These are phyloP conservation scores for Aspergillus novoparasiticus DNA, from an alignment of 2,329 filamentous ascomycete species.

Conservation along the genomic window DNA sequence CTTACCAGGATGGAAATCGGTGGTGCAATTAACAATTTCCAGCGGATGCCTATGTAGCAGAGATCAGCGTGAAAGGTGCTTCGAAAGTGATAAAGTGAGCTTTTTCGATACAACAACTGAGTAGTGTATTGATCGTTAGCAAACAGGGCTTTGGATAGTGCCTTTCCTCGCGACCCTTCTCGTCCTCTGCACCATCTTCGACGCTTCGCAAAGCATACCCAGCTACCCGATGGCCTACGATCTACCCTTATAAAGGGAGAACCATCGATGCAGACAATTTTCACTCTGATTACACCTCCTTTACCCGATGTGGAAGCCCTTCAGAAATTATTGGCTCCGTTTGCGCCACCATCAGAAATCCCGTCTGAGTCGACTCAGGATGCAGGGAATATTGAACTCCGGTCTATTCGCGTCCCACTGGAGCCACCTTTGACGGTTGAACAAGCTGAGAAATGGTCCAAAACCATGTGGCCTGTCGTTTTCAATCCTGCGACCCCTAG, in stretches of 20 bases:
- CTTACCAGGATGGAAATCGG: background rate
- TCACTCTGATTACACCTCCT: slow-evolving; percentile 45
- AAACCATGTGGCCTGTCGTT: slow-evolving; percentile 45
- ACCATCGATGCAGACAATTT: slow-evolving; percentile 37
- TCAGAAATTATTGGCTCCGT: slow-evolving; percentile 40
- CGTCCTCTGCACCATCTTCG: slow-evolving; percentile 41
- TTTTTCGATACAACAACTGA: background rate
- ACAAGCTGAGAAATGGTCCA: slow-evolving; percentile 48
- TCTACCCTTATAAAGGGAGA: slow-evolving; percentile 22
- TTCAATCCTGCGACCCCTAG: slow-evolving; percentile 50
- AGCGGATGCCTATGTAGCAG: slow-evolving; percentile 48
- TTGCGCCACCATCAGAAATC: slow-evolving; percentile 27
- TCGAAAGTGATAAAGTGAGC: slow-evolving; percentile 48
- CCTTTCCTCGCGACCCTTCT: slow-evolving; percentile 37
- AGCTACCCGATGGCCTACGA: slow-evolving; percentile 35
- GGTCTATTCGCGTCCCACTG: slow-evolving; percentile 41
- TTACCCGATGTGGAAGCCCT: slow-evolving; percentile 39
- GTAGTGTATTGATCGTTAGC: background rate
- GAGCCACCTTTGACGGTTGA: slow-evolving; percentile 41
- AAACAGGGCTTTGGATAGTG: slow-evolving; percentile 41
- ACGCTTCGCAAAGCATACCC: slow-evolving; percentile 42
- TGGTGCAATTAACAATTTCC: slow-evolving; percentile 11
- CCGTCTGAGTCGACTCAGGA: slow-evolving; percentile 8
- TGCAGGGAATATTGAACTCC: slow-evolving; percentile 26
- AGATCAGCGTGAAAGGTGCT: slow-evolving; percentile 48